Evolutionary conservation across 208 protist genomes (phyloP).

Genomic region (Balamuthia mandrillaris): DNA sequence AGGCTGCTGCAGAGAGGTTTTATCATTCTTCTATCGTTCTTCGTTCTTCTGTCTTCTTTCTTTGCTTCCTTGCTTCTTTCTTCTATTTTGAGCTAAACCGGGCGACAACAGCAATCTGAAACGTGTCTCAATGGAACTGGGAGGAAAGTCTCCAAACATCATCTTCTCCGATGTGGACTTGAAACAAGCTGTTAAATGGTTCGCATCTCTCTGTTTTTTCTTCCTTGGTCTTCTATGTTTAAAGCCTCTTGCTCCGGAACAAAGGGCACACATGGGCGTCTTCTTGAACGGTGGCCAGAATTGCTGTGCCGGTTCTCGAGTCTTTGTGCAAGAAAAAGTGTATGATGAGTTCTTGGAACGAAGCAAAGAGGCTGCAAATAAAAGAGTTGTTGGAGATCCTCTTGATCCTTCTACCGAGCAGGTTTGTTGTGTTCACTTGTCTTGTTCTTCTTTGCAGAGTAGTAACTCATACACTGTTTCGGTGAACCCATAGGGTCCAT

Average conservation of each 20-base stretch:
- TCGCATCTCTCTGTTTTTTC: too few relatives aligned
- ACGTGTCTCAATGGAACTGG: conserved; percentile 85
- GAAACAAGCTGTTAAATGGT: conserved; percentile 76
- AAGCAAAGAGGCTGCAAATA: neutral
- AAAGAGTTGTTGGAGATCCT: too few relatives aligned
- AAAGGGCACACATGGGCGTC: conserved; percentile 61
- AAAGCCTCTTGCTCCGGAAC: neutral
- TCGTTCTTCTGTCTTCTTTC: too few relatives aligned
- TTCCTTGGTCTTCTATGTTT: neutral
- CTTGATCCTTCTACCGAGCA: too few relatives aligned
- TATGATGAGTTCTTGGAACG: conserved; percentile 21
- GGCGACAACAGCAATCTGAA: conserved; percentile 68
- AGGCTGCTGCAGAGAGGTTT: neutral
- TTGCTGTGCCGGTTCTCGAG: conserved; percentile 78
- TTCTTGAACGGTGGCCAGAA: conserved; percentile 89
- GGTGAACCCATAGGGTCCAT: neutral
- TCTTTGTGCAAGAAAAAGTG: conserved; percentile 6
- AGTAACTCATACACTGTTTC: neutral
- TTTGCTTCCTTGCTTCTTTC: neutral
- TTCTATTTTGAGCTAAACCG: neutral
- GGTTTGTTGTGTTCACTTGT: too few relatives aligned
- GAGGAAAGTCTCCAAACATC: conserved; percentile 85
- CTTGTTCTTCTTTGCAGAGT: too few relatives aligned
- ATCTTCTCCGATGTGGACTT: conserved; percentile 84
- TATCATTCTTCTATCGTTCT: neutral